These are phyloP conservation scores for Lodderomyces jiufengensis DNA, from an alignment of 1,139 yeast genomes.

Conservation along the genomic window DNA sequence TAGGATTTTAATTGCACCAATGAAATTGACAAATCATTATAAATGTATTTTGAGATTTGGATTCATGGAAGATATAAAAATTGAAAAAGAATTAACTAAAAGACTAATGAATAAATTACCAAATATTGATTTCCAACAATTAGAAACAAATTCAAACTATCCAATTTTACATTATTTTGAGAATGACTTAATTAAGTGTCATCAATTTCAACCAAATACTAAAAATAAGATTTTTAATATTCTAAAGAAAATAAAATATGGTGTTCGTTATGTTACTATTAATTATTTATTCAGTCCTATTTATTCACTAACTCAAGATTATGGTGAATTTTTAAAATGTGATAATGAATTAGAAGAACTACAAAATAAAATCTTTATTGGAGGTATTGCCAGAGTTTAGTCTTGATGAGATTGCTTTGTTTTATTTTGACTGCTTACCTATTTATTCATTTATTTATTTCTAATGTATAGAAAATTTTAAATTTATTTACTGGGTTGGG, in stretches of 20 bases:
- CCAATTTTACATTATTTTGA: slow-evolving; percentile 38
- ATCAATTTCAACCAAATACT: slow-evolving; percentile 16
- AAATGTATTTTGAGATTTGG: slow-evolving; percentile 46
- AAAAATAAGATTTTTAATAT: slow-evolving; percentile 16
- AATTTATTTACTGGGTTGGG: no score
- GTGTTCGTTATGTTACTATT: slow-evolving; percentile 21
- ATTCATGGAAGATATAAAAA: slow-evolving; percentile 38
- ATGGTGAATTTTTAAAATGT: slow-evolving; percentile 22
- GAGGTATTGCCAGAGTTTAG: slow-evolving; percentile 23
- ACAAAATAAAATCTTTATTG: slow-evolving; percentile 25
- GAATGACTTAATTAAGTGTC: slow-evolving; percentile 29
- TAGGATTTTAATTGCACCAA: slow-evolving; percentile 35
- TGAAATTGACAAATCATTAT: slow-evolving; percentile 42
- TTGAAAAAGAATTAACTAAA: slow-evolving; percentile 24
- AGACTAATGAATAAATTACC: slow-evolving; percentile 26
- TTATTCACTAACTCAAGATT: slow-evolving; percentile 23
- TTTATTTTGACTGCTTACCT: not conserved
- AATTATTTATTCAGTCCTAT: slow-evolving; percentile 29
- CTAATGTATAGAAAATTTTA: no score
- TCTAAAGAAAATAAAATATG: slow-evolving; percentile 13
- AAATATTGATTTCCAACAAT: slow-evolving; percentile 1
- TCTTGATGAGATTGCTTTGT: not conserved
- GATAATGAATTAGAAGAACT: slow-evolving; percentile 23
- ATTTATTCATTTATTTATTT: no score
- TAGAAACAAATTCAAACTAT: slow-evolving; percentile 7